A percentile compares a stretch with the other conserved stretches of the same genome.
Conservation (phyloP, 805 yeast genomes). For the Saturnispora sanitii region DNA sequence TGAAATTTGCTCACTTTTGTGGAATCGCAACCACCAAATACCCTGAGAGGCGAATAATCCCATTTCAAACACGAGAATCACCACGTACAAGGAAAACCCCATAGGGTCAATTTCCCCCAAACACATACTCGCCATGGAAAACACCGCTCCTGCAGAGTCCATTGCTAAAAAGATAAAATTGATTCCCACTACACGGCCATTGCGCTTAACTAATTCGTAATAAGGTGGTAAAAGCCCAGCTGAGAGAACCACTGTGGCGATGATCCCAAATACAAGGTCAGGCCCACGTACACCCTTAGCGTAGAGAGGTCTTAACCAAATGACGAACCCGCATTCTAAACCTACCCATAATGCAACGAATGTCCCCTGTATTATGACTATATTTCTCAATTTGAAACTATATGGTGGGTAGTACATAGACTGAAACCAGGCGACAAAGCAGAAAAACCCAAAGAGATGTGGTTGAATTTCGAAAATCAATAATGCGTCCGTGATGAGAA, state of each 20-base stretch:
- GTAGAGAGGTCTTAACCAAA: constrained; percentile 55
- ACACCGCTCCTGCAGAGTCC: constrained; percentile 74
- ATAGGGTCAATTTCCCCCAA: constrained; percentile 62
- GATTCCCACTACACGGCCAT: constrained; percentile 82
- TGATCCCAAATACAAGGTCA: constrained; percentile 62
- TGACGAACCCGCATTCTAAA: constrained; percentile 57
- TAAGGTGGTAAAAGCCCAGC: constrained; percentile 84
- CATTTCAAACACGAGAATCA: constrained; percentile 64
- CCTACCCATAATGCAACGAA: constrained; percentile 43
- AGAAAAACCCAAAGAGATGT: constrained; percentile 63
- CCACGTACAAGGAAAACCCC: constrained; percentile 68
- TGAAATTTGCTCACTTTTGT: constrained; percentile 11
- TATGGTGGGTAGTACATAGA: constrained; percentile 64
- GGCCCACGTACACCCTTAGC: constrained; percentile 54
- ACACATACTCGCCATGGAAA: constrained; percentile 51
- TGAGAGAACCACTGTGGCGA: constrained; percentile 69
- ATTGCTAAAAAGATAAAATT: constrained; percentile 68
- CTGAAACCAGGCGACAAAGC: constrained; percentile 61
- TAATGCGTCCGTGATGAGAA: constrained; percentile 58
- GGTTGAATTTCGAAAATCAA: constrained; percentile 84
- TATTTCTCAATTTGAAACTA: constrained; percentile 26
- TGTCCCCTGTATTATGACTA: constrained; percentile 27
- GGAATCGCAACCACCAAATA: constrained; percentile 57
- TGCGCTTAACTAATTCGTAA: constrained; percentile 66
- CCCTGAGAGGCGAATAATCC: constrained; percentile 69